These are phyloP conservation scores for Colletotrichum kahawae DNA, from an alignment of 2,329 filamentous ascomycete species.

Conservation along the genomic window DNA sequence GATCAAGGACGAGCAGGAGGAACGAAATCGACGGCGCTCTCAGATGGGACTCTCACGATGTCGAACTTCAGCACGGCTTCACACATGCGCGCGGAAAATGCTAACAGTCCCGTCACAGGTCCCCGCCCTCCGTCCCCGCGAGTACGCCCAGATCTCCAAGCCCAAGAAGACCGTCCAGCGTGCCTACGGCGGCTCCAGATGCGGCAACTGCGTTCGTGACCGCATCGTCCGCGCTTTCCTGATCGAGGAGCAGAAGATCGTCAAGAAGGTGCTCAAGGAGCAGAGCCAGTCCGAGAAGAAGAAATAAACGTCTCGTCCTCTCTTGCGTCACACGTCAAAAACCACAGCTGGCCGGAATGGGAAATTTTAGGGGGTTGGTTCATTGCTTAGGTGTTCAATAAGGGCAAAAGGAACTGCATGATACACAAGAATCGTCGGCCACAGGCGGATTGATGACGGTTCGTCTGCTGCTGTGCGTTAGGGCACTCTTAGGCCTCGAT, in stretches of 20 bases:
- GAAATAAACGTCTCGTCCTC: conserved; percentile 59
- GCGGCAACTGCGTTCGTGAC: conserved; percentile 98
- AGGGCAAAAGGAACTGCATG: conserved; percentile 55
- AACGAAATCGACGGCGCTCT: not conserved
- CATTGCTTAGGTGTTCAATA: conserved; percentile 60
- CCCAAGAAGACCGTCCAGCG: conserved; percentile 99
- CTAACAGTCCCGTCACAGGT: conserved; percentile 57
- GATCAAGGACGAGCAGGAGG: not conserved
- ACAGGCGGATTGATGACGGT: conserved; percentile 40
- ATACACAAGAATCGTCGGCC: conserved; percentile 36
- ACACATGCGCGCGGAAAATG: not conserved
- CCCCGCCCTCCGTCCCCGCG: conserved; percentile 95
- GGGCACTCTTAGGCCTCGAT: conserved; percentile 31
- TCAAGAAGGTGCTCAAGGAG: conserved; percentile 99
- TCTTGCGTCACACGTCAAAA: conserved; percentile 25
- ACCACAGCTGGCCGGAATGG: conserved; percentile 24
- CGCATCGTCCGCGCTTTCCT: conserved; percentile 97
- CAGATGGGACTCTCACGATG: not conserved
- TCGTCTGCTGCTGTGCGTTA: conserved; percentile 41
- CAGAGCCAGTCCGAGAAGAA: conserved; percentile 77
- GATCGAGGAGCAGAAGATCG: conserved; percentile 99
- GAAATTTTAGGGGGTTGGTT: conserved; percentile 40
- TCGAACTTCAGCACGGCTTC: not conserved
- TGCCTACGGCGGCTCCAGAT: conserved; percentile 97
- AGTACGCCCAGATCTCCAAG: conserved; percentile 96